Evolutionary conservation across 2,329 filamentous ascomycete species (phyloP), one percentile per base, ranked within the genome.

Genomic region (Penicillium sp.): DNA sequence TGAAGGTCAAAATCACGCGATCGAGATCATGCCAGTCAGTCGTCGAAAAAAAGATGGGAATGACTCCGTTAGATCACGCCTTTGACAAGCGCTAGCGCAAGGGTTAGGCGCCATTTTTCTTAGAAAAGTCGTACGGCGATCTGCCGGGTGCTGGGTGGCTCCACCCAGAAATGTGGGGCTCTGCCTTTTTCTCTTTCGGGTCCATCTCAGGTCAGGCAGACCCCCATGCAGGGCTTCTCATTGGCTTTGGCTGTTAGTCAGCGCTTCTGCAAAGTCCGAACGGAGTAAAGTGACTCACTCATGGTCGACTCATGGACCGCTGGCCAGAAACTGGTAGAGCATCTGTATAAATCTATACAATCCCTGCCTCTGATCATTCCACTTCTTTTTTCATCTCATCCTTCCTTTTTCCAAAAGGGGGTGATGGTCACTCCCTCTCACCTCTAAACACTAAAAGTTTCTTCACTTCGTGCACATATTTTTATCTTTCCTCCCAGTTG

Each of bases 341-440:
- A 27, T 42, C 40, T 50, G 27, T 54, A 58, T 54, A 60, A 56
- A 53, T 39, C 34, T 34, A n/a, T 25, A 39, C 24, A 9, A 54
- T 42, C 55, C 51, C 54, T 53, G 54, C 44, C 38, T 39, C 29
- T 43, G 29, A 41, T 50, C 36, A 42, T 44, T 38, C 33, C 39
- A 43, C 55, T 45, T 45, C 54, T 61, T 32, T 7, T 59, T 59
- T 62, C 61, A 67, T 67, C 65, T 67, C 65, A 56, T 66, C 65
- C 64, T 58, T 62, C 43, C 53, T 45, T 45, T 18, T 45, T 39
- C 29, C 43, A 45, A 25, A 38, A 56, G 55, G 62, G 60, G 65
- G 57, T 67, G 65, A 66, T 64, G 65, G 64, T 67, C 65, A 59
- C 59, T 66, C 64, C 63, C 49, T 57, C 65, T 58, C 24, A 35